phyloP scores from a whole-genome alignment of 345 rosid species.

The Anacardium occidentale region DNA sequence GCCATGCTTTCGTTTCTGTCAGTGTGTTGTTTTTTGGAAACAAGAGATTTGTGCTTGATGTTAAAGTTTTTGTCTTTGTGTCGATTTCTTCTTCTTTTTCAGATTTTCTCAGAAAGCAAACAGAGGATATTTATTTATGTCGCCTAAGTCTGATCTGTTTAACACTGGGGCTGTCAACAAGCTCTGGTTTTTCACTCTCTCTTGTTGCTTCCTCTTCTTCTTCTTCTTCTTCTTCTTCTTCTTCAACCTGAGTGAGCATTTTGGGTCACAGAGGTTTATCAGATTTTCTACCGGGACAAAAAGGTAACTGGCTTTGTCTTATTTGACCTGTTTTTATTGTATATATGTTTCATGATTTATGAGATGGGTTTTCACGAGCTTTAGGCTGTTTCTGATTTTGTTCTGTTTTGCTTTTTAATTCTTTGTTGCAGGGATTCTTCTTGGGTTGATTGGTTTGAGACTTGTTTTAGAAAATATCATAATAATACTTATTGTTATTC shows the following conservation, averaged over 20 bases:
- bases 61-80: background rate
- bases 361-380: conserved; percentile 15
- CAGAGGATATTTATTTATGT: conserved; percentile 11
- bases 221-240: background rate
- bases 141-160: conserved; percentile 14
- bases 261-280: conserved; percentile 12
- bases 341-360: background rate
- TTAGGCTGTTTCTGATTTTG: background rate
- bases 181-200: conserved; percentile 19
- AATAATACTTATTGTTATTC: background rate
- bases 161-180: conserved; percentile 22
- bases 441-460: conserved; percentile 11
- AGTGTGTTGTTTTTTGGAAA: background rate
- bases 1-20: too few species aligned
- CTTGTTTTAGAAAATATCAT: conserved; percentile 2
- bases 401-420: background rate
- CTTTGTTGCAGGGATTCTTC: conserved; percentile 27
- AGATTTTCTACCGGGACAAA: conserved; percentile 21
- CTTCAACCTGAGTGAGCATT: too few species aligned
- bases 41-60: too few species aligned
- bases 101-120: background rate
- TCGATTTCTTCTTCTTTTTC: background rate
- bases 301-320: conserved; percentile 22
- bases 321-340: background rate
- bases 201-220: conserved; percentile 1